Base-by-base conservation (phyloP, 306 rosid genomes). In the Fagus sylvatica region DNA sequence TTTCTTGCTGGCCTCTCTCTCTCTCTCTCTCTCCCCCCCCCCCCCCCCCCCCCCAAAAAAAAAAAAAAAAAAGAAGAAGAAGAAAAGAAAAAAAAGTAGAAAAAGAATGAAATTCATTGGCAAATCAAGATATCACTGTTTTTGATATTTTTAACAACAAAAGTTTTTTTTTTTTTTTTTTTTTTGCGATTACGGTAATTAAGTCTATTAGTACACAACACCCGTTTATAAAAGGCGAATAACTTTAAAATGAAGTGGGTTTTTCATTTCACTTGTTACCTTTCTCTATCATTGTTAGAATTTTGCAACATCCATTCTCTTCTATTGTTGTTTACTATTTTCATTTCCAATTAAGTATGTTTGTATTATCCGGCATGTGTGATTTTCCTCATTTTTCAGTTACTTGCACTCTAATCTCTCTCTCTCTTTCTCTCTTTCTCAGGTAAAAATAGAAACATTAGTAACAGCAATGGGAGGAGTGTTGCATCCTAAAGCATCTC, bases 391-490 rank as follows among this genome's bases (percentile, higher is more conserved):
- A 19, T 57, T 61, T 70, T 71, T 72, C 72, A 72, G 66, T 80
- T 77, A 53, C 60, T 81, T 81, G 72, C 62, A 12, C 77, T 41
- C 4, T 7, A 28, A 65, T 51, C 71, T 41, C 51, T 12, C 61
- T 76, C 66, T 53, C 69, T 22, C 68, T 19, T 53, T 7, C 33
- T 40, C 60, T 71, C 67, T 71, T 43, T 71, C 59, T 39, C 98
- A 95, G 98, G 82, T 69, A 78, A 90, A 89, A 85, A 85, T 94
- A 83, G 87, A 81, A 77, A 85, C 85, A 79, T 81, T 92, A 62
- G 97, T 95, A 56, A 85, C 85, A 75, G 87, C 92, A 80, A 95
- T 95, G 98, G 98, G 98, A 32, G 98, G 98, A 87, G 82, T 88
- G 78, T 82, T 95, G 36, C 91, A 84, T 34, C 36, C 78, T 39